Conservation (phyloP, 805 yeast genomes). For the Schwanniomyces vanrijiae region DNA sequence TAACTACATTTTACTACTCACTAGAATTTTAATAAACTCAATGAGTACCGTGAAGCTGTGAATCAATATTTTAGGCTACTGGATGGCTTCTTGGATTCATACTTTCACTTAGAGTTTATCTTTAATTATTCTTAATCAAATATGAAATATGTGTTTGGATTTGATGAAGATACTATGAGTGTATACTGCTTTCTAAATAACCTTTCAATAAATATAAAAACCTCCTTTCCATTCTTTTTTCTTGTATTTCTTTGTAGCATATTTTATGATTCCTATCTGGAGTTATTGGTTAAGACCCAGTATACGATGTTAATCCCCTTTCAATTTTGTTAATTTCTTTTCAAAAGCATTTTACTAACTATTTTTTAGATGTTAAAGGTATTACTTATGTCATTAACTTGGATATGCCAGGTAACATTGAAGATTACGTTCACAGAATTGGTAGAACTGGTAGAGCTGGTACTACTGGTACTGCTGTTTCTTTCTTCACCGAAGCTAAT, state of each 20-base stretch:
- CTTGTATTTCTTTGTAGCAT: conserved; percentile 7
- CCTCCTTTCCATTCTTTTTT: conserved; percentile 6
- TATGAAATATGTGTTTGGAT: not conserved
- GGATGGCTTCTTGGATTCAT: not conserved
- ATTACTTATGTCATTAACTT: conserved; percentile 89
- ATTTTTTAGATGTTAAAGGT: conserved; percentile 86
- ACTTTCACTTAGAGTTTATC: conserved; percentile 1
- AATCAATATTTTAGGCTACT: not conserved
- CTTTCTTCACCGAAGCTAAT: conserved; percentile 88
- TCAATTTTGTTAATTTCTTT: not conserved
- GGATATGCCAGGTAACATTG: conserved; percentile 98
- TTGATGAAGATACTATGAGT: conserved; percentile 3
- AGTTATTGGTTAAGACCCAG: not conserved
- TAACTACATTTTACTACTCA: conserved; percentile 3
- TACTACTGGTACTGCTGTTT: conserved; percentile 90
- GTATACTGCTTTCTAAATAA: conserved; percentile 11
- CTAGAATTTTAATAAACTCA: conserved; percentile 3
- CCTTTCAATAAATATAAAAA: conserved; percentile 6
- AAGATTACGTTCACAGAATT: conserved; percentile 97
- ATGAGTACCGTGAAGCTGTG: not conserved
- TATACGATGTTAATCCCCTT: not conserved
- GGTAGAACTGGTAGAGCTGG: conserved; percentile 99
- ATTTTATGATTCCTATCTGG: not conserved
- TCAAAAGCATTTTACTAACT: conserved; percentile 4
- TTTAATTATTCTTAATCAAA: conserved; percentile 1